Conservation (phyloP, 108 stramenopile species). For the Skeletonema costatum region DNA sequence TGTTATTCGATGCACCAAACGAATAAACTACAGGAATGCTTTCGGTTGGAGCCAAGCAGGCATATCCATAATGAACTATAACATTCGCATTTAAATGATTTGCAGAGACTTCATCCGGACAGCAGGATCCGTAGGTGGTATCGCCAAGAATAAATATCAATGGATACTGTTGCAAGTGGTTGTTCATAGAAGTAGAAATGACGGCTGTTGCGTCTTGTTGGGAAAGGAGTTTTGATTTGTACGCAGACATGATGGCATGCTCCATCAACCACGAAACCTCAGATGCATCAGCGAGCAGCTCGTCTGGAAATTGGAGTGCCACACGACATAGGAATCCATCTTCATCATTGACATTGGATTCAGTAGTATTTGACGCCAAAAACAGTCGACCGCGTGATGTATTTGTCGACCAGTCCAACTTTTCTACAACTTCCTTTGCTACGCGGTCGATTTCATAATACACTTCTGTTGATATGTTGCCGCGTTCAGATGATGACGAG, state of each 20-base stretch:
- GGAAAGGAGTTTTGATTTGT: slow-evolving; percentile 26
- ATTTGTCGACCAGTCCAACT: slow-evolving; percentile 28
- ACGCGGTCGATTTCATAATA: slow-evolving; percentile 81
- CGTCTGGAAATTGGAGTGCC: slow-evolving; percentile 92
- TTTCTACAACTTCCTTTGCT: slow-evolving; percentile 45
- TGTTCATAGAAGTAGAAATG: not conserved
- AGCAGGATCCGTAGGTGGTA: slow-evolving; percentile 91
- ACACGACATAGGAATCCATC: slow-evolving; percentile 61
- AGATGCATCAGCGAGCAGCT: slow-evolving; percentile 73
- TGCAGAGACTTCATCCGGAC: slow-evolving; percentile 94
- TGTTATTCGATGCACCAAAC: slow-evolving; percentile 60
- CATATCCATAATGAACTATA: slow-evolving; percentile 92
- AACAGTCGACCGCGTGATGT: slow-evolving; percentile 33
- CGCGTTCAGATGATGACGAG: slow-evolving; percentile 27
- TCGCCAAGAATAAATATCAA: slow-evolving; percentile 94
- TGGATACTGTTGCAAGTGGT: slow-evolving; percentile 36
- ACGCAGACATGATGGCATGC: slow-evolving; percentile 39
- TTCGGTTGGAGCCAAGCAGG: slow-evolving; percentile 72
- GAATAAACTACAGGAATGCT: slow-evolving; percentile 70
- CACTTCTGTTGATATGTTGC: slow-evolving; percentile 47
- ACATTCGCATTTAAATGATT: slow-evolving; percentile 91
- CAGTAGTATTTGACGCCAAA: not conserved
- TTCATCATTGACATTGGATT: not conserved
- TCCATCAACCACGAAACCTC: slow-evolving; percentile 78
- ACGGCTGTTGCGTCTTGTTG: not conserved